Percentiles rank a stretch among this genome's conserved stretches.
These are phyloP conservation scores for Calonectria pteridis DNA, from an alignment of 2,329 filamentous ascomycete species.

Conservation along the genomic window DNA sequence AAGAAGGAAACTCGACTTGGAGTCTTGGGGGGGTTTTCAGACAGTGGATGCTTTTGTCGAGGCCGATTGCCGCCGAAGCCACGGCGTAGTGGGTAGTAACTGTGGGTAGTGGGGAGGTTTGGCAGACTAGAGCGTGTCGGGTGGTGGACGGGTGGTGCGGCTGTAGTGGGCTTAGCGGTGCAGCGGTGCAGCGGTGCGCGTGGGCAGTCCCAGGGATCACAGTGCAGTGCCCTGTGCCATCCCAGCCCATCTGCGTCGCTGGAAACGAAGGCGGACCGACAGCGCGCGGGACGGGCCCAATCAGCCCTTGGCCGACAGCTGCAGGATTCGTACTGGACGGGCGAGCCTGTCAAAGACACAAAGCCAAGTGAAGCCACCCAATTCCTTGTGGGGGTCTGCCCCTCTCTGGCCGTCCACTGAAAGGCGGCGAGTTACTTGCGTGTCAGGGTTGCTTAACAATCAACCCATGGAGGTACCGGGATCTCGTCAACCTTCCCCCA, in stretches of 20 bases:
- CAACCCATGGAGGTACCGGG: slow-evolving; percentile 37
- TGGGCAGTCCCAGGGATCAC: slow-evolving; percentile 13
- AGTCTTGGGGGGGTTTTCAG: slow-evolving; percentile 40
- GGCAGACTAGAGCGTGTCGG: slow-evolving; percentile 18
- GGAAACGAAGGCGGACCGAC: neutral
- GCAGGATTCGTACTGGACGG: slow-evolving; percentile 1
- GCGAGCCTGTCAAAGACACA: neutral
- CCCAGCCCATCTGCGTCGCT: slow-evolving; percentile 9
- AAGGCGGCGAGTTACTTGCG: neutral
- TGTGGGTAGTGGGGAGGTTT: slow-evolving; percentile 38
- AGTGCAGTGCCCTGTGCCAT: slow-evolving; percentile 20
- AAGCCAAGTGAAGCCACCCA: slow-evolving; percentile 9
- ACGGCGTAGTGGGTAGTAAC: slow-evolving; percentile 34
- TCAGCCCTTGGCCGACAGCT: neutral
- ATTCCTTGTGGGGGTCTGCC: neutral
- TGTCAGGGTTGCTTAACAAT: slow-evolving; percentile 41
- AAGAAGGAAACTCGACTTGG: slow-evolving; percentile 36
- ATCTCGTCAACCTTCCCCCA: slow-evolving; percentile 36
- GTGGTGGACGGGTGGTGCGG: slow-evolving; percentile 21
- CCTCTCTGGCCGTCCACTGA: slow-evolving; percentile 17
- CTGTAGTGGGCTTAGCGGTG: slow-evolving; percentile 21
- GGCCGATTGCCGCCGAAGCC: slow-evolving; percentile 47
- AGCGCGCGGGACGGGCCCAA: neutral
- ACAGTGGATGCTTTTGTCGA: slow-evolving; percentile 41
- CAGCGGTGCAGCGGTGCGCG: slow-evolving; percentile 16